Conservation (phyloP, 441 rosid species). For the Francoa sonchifolia region DNA sequence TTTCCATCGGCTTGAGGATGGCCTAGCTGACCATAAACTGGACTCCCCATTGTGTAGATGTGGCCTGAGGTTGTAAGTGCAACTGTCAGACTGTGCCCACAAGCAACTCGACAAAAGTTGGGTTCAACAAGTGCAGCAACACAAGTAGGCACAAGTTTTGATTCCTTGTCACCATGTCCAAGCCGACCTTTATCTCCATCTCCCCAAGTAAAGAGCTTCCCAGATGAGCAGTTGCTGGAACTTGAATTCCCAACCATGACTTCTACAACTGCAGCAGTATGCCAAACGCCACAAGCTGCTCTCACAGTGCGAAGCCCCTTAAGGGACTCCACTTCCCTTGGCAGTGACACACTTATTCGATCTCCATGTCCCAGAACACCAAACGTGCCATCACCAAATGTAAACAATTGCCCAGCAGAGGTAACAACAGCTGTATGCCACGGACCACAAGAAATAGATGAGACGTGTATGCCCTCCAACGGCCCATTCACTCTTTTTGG, state of each 20-base stretch:
- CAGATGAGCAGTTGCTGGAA: constrained; percentile 82
- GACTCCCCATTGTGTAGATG: constrained; percentile 86
- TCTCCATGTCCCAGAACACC: constrained; percentile 94
- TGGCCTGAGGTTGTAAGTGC: constrained; percentile 82
- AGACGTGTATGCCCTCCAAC: constrained; percentile 86
- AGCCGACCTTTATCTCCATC: constrained; percentile 94
- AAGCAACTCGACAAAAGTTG: constrained; percentile 82
- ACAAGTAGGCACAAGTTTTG: constrained; percentile 83
- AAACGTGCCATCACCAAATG: constrained; percentile 96
- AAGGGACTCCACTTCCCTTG: constrained; percentile 90
- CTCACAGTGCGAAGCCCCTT: constrained; percentile 87
- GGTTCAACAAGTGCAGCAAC: constrained; percentile 96
- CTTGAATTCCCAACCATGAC: constrained; percentile 87
- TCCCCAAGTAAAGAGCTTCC: constrained; percentile 95
- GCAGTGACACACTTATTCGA: constrained; percentile 54
- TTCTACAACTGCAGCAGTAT: constrained; percentile 93
- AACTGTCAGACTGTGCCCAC: constrained; percentile 85
- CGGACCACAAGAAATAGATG: constrained; percentile 88
- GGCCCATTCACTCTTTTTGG: constrained; percentile 87
- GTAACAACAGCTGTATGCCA: constrained; percentile 96
- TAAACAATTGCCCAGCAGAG: constrained; percentile 86
- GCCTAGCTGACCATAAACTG: constrained; percentile 93
- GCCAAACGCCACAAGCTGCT: constrained; percentile 98
- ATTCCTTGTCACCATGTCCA: constrained; percentile 89
- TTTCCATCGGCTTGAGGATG: constrained; percentile 80